phyloP scores from a whole-genome alignment of 495 filamentous ascomycete species.

The Trichoderma erinaceum region DNA sequence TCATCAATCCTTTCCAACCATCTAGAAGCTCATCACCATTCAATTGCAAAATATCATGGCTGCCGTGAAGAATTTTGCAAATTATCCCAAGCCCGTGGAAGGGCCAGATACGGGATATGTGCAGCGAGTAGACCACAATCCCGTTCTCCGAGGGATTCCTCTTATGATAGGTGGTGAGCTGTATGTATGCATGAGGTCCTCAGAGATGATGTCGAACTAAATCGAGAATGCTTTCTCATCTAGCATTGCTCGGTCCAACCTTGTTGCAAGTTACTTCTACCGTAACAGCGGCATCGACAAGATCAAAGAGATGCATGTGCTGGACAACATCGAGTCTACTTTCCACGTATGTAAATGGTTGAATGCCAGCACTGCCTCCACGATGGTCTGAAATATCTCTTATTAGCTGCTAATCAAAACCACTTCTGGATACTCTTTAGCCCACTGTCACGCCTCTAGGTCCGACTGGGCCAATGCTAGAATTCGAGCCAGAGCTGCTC shows the following conservation, averaged over 20 bases:
- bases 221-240: background rate
- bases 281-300: slow-evolving; percentile 64
- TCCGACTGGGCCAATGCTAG: slow-evolving; percentile 23
- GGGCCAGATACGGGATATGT: slow-evolving; percentile 25
- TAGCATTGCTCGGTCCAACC: slow-evolving; percentile 26
- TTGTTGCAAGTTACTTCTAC: slow-evolving; percentile 46
- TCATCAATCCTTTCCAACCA: background rate
- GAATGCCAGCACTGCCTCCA: no score
- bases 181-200: slow-evolving; percentile 19
- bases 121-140: slow-evolving; percentile 27
- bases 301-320: slow-evolving; percentile 50
- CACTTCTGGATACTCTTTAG: slow-evolving; percentile 23
- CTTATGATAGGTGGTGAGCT: slow-evolving; percentile 25
- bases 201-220: background rate
- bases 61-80: slow-evolving; percentile 23
- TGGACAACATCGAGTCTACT: slow-evolving; percentile 54
- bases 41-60: slow-evolving; percentile 16
- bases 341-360: slow-evolving; percentile 41
- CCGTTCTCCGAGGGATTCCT: slow-evolving; percentile 26
- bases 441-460: slow-evolving; percentile 74
- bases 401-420: no score
- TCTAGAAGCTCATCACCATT: background rate
- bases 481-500: slow-evolving; percentile 32
- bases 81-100: slow-evolving; percentile 31
- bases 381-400: no score